A percentile compares a stretch with the other conserved stretches of the same genome.
Conservation (phyloP, 1,139 yeast genomes). For the Saccharomyces hybrid region DNA sequence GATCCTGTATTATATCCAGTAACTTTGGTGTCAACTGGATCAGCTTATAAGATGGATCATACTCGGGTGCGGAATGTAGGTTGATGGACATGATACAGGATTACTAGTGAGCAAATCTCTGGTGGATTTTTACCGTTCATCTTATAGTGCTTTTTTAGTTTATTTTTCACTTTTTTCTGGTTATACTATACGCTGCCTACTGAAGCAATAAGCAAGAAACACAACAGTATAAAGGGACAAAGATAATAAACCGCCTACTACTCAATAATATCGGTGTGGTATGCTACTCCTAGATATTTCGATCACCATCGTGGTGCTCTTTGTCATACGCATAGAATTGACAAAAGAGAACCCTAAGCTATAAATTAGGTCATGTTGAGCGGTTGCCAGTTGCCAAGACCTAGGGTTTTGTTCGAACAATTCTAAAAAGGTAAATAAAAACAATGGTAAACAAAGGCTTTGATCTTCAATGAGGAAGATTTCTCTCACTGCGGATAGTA, state of each 20-base stretch:
- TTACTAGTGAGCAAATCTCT: not conserved
- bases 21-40: constrained; percentile 56
- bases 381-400: not conserved
- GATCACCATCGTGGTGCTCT: not conserved
- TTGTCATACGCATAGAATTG: not conserved
- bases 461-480: not conserved
- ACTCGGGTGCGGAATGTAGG: constrained; percentile 24
- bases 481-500: not conserved
- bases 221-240: no score
- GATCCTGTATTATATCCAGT: constrained; percentile 37
- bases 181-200: not conserved
- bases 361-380: not conserved
- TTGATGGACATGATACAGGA: constrained; percentile 7
- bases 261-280: not conserved
- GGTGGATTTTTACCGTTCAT: not conserved
- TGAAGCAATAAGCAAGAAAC: not conserved
- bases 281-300: not conserved
- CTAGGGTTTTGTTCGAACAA: constrained; percentile 4
- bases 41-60: constrained; percentile 41
- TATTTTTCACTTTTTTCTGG: not conserved
- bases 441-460: not conserved
- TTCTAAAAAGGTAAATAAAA: not conserved
- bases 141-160: not conserved
- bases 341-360: not conserved
- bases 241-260: not conserved